Evolutionary conservation across 2,329 filamentous ascomycete species (phyloP).

Genomic region (Pseudogymnoascus sp.): DNA sequence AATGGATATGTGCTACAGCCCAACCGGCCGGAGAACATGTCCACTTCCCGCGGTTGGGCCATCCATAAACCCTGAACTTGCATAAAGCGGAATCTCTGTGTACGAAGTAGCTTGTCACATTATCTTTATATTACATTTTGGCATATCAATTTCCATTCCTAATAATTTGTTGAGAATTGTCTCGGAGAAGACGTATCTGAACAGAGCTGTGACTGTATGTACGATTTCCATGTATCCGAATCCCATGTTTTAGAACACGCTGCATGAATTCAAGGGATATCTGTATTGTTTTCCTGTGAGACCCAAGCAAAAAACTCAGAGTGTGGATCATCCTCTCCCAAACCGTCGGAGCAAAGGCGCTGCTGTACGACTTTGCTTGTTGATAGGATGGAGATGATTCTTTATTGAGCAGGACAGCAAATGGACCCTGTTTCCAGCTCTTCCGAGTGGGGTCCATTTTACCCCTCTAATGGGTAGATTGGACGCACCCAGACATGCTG

Average conservation of each 20-base stretch:
- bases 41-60: not conserved
- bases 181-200: not conserved
- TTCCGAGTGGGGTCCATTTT: not conserved
- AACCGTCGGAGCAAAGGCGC: not conserved
- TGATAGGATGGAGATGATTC: not conserved
- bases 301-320: not conserved
- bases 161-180: not conserved
- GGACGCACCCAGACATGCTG: not conserved
- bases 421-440: not conserved
- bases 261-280: not conserved
- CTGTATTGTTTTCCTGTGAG: not conserved
- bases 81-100: not conserved
- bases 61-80: not conserved
- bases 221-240: not conserved
- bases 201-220: not conserved
- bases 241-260: not conserved
- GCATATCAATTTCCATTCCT: not conserved
- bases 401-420: not conserved
- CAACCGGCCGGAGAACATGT: not conserved
- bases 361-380: no score
- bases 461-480: not conserved
- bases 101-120: not conserved
- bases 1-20: not conserved
- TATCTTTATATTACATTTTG: not conserved
- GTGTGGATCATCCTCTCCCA: not conserved